Evolutionary conservation across 306 rosid genomes (phyloP), one percentile per base, ranked within the genome.

Genomic region (Pueraria montana): DNA sequence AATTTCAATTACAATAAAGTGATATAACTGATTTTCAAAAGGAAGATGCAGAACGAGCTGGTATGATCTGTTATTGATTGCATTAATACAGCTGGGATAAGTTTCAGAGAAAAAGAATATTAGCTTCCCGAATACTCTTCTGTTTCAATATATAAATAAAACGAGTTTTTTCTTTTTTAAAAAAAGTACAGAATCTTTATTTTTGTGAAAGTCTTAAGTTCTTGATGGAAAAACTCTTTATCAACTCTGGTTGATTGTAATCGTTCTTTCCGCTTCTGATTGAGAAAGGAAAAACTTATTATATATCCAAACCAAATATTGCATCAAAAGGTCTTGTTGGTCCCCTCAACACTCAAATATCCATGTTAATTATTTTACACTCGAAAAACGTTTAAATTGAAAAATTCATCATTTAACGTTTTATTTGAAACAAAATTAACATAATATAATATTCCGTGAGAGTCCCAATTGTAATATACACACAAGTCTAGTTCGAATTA

Each of bases 11-110:
- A 32, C 38, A 74, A 81, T 50, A 48, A 55, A 38, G 87, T 50
- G 80, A 27, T 72, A 36, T 70, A 78, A 78, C 85, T 64, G 73
- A 80, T 74, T 87, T 75, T 72, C 13, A 12, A 59, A 71, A 65
- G 63, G 49, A 81, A 81, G 85, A 65, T 24, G 84, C 74, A 59
- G 32, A 68, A 61, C 21, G 59, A 61, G 77, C 20, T 42, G 34
- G 42, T 53, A 63, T 70, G 6, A 58, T 63, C 68, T 42, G 65
- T 27, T 66, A 65, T 81, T 80, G 61, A 11, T 14, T 56, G 75
- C 82, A 74, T 56, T 72, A 82, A 72, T 82, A 89, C 86, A 78
- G 81, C 89, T 87, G 90, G 83, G 64, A 70, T 56, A 82, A 83
- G 56, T 24, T 10, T 74, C 61, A 43, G 11, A n/a, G 52, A 61